phyloP scores from a whole-genome alignment of 106 monocot genomes.

The Apostasia ramifera region DNA sequence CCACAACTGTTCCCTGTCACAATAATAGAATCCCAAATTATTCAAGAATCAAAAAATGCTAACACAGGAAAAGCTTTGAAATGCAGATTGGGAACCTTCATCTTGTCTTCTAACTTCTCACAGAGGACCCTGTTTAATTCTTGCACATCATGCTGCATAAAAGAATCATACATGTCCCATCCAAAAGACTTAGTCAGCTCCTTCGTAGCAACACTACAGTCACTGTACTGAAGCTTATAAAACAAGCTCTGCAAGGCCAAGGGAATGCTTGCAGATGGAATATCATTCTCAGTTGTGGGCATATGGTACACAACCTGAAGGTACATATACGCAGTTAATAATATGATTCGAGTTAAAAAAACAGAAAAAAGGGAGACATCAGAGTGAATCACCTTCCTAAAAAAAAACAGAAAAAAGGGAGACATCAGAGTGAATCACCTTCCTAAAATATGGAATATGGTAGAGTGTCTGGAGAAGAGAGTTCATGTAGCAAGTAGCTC shows the following conservation, averaged over 20 bases:
- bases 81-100: constrained; percentile 51
- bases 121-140: constrained; percentile 82
- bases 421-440: constrained; percentile 22
- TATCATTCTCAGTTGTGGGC: constrained; percentile 84
- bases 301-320: constrained; percentile 86
- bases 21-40: constrained; percentile 6
- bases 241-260: constrained; percentile 68
- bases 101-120: constrained; percentile 84
- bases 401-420: background rate
- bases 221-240: constrained; percentile 49
- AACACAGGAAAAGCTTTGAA: background rate
- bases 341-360: background rate
- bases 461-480: constrained; percentile 98
- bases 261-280: constrained; percentile 81
- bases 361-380: background rate
- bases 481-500: constrained; percentile 99
- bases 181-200: constrained; percentile 54
- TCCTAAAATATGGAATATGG: constrained; percentile 96
- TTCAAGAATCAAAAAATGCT: background rate
- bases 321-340: background rate
- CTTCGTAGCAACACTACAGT: constrained; percentile 44
- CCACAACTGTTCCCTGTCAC: constrained; percentile 62
- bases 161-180: constrained; percentile 57
- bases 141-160: constrained; percentile 83
- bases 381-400: too few relatives aligned